Evolutionary conservation across 768 basidiomycete species (phyloP).

Genomic region (Gautieria morchelliformis): DNA sequence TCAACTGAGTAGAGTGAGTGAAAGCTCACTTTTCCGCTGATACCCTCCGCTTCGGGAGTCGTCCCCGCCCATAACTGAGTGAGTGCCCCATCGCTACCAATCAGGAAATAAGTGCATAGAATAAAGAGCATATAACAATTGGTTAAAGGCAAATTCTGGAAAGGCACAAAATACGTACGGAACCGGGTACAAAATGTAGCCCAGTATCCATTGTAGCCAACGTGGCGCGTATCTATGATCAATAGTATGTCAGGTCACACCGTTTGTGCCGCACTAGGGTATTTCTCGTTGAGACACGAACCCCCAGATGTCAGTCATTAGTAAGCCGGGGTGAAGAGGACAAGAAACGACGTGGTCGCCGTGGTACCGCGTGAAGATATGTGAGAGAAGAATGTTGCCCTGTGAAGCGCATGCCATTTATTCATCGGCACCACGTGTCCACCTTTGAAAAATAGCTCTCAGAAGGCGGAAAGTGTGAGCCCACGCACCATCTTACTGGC

Average conservation of each 20-base stretch:
- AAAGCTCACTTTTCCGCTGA: constrained; percentile 19
- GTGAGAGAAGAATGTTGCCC: constrained; percentile 26
- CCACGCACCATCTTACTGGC: constrained; percentile 14
- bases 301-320: constrained; percentile 19
- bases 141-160: background rate
- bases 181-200: background rate
- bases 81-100: constrained; percentile 17
- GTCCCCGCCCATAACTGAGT: constrained; percentile 32
- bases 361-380: constrained; percentile 31
- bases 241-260: background rate
- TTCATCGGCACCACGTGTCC: background rate
- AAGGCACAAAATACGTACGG: background rate
- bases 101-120: background rate
- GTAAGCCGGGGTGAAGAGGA: constrained; percentile 35
- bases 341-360: constrained; percentile 30
- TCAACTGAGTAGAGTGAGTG: background rate
- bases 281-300: background rate
- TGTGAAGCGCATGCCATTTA: constrained; percentile 19
- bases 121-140: no score
- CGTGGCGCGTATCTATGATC: constrained; percentile 11
- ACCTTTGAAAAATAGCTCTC: background rate
- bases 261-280: background rate
- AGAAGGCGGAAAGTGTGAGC: background rate
- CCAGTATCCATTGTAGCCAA: background rate
- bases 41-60: constrained; percentile 19